Evolutionary conservation across 768 basidiomycete species (phyloP).

Genomic region (Clavulina sp.): DNA sequence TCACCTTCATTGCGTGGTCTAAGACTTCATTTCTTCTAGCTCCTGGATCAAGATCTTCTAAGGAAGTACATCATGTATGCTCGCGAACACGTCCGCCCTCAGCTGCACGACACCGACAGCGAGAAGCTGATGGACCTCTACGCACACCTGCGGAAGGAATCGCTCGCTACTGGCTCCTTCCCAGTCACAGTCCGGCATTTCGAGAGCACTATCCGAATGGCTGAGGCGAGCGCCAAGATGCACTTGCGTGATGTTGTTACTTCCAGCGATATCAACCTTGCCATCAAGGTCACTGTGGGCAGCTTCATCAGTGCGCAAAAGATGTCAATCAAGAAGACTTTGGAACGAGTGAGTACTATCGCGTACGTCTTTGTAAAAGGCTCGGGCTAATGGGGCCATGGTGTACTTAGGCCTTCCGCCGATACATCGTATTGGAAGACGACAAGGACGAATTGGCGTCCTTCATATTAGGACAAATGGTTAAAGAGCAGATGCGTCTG

Average conservation of each 20-base stretch:
- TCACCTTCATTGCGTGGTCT: background rate
- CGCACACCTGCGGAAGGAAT: slow-evolving; percentile 88
- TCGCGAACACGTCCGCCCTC: slow-evolving; percentile 79
- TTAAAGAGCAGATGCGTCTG: slow-evolving; percentile 83
- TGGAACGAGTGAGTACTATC: slow-evolving; percentile 54
- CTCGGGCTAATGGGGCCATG: background rate
- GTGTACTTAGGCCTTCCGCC: slow-evolving; percentile 65
- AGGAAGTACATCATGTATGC: slow-evolving; percentile 99
- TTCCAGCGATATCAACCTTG: slow-evolving; percentile 89
- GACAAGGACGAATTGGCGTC: slow-evolving; percentile 92
- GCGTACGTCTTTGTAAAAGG: background rate
- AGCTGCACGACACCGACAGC: slow-evolving; percentile 87
- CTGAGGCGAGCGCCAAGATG: slow-evolving; percentile 98
- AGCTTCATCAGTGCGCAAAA: slow-evolving; percentile 96
- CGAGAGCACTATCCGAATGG: slow-evolving; percentile 99
- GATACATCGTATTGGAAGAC: slow-evolving; percentile 87
- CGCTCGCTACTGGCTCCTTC: slow-evolving; percentile 92
- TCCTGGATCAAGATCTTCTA: slow-evolving; percentile 91
- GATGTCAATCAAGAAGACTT: slow-evolving; percentile 93
- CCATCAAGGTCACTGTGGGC: slow-evolving; percentile 86
- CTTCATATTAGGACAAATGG: slow-evolving; percentile 81
- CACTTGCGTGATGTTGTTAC: slow-evolving; percentile 90
- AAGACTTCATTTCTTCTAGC: slow-evolving; percentile 26
- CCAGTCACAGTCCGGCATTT: slow-evolving; percentile 96
- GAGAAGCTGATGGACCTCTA: slow-evolving; percentile 91